Conservation (phyloP, 2,329 filamentous ascomycete species). For the Helminthosporium solani region DNA sequence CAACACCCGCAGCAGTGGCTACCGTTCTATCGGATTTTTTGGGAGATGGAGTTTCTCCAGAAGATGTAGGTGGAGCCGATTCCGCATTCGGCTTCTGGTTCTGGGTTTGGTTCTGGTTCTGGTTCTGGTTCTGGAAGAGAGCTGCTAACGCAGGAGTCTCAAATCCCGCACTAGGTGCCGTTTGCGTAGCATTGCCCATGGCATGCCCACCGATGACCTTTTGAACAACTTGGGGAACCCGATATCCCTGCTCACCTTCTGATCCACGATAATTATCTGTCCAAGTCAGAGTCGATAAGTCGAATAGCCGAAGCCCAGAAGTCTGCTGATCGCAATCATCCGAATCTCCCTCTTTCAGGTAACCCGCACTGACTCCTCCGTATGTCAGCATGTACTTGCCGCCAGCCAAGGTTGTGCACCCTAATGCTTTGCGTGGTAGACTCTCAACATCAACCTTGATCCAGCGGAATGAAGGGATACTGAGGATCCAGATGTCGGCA, state of each 20-base stretch:
- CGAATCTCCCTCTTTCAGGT: neutral
- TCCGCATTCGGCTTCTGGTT: too few relatives aligned
- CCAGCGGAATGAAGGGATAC: slow-evolving; percentile 14
- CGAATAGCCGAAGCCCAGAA: slow-evolving; percentile 12
- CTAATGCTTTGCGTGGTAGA: slow-evolving; percentile 3
- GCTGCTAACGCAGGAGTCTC: slow-evolving; percentile 5
- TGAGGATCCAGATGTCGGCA: slow-evolving; percentile 16
- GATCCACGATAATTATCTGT: slow-evolving; percentile 6
- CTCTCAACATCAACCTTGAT: slow-evolving; percentile 5
- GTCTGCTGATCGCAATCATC: slow-evolving; percentile 8
- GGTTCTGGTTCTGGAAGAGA: slow-evolving; percentile 10
- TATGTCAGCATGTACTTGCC: slow-evolving; percentile 13
- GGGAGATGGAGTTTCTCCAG: too few relatives aligned
- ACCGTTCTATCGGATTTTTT: neutral
- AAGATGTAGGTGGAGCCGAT: too few relatives aligned
- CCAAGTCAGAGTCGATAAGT: slow-evolving; percentile 9
- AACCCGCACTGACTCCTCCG: slow-evolving; percentile 6
- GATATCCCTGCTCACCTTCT: neutral
- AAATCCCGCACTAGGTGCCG: slow-evolving; percentile 10
- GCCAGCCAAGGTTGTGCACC: slow-evolving; percentile 4
- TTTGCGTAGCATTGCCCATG: slow-evolving; percentile 8
- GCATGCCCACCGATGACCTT: slow-evolving; percentile 9
- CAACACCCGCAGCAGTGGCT: too few relatives aligned
- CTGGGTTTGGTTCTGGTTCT: too few relatives aligned
- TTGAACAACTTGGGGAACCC: slow-evolving; percentile 8